These are phyloP conservation scores for Harringtonia aguacate DNA, from an alignment of 2,329 filamentous ascomycete species.

Conservation along the genomic window DNA sequence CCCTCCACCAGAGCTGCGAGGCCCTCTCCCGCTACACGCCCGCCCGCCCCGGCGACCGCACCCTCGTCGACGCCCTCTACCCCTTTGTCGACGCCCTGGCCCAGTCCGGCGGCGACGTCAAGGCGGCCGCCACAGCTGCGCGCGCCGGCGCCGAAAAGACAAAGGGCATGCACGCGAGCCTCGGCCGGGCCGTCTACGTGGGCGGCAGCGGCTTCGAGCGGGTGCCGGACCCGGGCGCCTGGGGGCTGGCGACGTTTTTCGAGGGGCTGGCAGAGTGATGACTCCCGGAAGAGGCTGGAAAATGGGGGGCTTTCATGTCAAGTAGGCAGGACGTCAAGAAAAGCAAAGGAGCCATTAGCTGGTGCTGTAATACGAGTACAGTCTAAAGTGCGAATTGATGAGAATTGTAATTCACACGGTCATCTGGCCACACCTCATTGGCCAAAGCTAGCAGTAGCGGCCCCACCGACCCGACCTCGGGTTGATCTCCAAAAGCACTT, in stretches of 20 bases:
- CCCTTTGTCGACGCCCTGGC: conserved; percentile 73
- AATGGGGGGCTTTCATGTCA: too few species aligned
- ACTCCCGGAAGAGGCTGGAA: too few species aligned
- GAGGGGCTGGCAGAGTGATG: conserved; percentile 57
- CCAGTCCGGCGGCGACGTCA: conserved; percentile 49
- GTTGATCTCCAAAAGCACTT: too few species aligned
- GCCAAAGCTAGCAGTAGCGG: not conserved
- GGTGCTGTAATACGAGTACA: too few species aligned
- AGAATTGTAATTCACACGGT: too few species aligned
- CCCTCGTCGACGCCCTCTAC: conserved; percentile 77
- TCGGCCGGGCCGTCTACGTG: conserved; percentile 77
- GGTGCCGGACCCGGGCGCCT: conserved; percentile 62
- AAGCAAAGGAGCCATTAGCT: too few species aligned
- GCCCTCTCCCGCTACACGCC: conserved; percentile 78
- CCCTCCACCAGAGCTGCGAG: conserved; percentile 59
- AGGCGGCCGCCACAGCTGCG: conserved; percentile 65
- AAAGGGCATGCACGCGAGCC: conserved; percentile 82
- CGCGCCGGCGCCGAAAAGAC: conserved; percentile 69
- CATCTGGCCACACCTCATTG: too few species aligned
- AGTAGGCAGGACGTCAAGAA: too few species aligned
- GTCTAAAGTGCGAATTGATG: too few species aligned
- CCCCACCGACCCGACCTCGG: conserved; percentile 3
- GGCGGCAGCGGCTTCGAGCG: conserved; percentile 43
- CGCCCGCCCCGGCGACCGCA: conserved; percentile 79
- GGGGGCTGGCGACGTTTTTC: conserved; percentile 69